A percentile compares a stretch with the other conserved stretches of the same genome.
phyloP scores from a whole-genome alignment of 2,329 filamentous ascomycete species.

The Graphilbum ipis-grandicollis region DNA sequence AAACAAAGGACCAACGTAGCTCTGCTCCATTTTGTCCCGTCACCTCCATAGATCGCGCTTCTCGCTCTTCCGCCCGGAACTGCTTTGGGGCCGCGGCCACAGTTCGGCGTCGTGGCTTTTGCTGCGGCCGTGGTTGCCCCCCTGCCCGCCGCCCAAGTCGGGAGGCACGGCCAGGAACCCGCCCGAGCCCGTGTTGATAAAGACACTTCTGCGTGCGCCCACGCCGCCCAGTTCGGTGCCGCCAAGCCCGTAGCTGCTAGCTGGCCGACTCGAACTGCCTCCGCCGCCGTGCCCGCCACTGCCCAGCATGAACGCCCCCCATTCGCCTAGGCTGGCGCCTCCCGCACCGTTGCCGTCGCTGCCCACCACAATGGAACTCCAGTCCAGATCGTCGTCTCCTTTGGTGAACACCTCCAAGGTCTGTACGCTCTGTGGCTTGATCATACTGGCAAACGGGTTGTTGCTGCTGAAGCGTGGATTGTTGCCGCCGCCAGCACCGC shows the following conservation, averaged over 20 bases:
- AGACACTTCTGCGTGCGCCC: slow-evolving; percentile 34
- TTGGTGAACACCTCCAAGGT: slow-evolving; percentile 44
- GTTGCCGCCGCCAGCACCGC: background rate
- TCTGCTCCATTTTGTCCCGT: slow-evolving; percentile 1
- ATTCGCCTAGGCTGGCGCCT: slow-evolving; percentile 8
- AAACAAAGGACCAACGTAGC: background rate
- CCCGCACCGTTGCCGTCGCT: slow-evolving; percentile 10
- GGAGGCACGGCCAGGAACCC: slow-evolving; percentile 35
- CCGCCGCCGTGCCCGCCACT: slow-evolving; percentile 9
- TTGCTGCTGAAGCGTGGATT: slow-evolving; percentile 39
- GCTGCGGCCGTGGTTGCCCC: slow-evolving; percentile 4
- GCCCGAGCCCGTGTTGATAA: slow-evolving; percentile 32
- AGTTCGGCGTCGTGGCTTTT: slow-evolving; percentile 14
- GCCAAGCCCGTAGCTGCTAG: slow-evolving; percentile 39
- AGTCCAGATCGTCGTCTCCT: slow-evolving; percentile 37
- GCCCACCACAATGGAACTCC: slow-evolving; percentile 37
- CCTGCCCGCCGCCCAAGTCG: slow-evolving; percentile 8
- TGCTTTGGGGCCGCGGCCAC: slow-evolving; percentile 27
- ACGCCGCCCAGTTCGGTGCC: slow-evolving; percentile 34
- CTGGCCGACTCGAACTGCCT: slow-evolving; percentile 20
- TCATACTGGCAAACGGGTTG: slow-evolving; percentile 34
- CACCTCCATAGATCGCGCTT: slow-evolving; percentile 26
- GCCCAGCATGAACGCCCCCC: background rate
- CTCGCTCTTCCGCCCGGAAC: slow-evolving; percentile 20
- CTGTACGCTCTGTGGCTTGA: slow-evolving; percentile 11